phyloP scores from a whole-genome alignment of 331 rosid species.

The Malus hybrid region DNA sequence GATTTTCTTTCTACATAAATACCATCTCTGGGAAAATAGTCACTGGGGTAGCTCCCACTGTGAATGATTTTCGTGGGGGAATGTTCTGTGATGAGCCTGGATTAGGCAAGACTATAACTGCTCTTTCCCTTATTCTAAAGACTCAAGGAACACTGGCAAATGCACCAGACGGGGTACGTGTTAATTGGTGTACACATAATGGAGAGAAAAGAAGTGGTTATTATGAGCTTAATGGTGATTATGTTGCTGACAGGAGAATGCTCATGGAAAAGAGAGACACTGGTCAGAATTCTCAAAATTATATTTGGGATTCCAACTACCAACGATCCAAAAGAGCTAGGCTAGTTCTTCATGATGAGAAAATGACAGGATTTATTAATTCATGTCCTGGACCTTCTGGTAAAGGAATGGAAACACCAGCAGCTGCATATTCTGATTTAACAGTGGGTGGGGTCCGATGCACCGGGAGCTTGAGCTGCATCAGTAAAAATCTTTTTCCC shows the following conservation, averaged over 20 bases:
- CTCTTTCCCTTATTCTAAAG: constrained; percentile 82
- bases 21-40: constrained; percentile 79
- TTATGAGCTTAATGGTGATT: constrained; percentile 60
- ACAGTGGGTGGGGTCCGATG: constrained; percentile 26
- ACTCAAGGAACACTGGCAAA: constrained; percentile 68
- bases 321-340: constrained; percentile 59
- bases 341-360: constrained; percentile 30
- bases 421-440: constrained; percentile 31
- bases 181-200: constrained; percentile 67
- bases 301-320: constrained; percentile 26
- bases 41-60: constrained; percentile 55
- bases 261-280: constrained; percentile 37
- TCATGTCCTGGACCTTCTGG: constrained; percentile 24
- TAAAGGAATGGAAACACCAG: constrained; percentile 38
- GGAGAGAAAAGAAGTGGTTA: constrained; percentile 74
- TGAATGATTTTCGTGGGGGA: constrained; percentile 87
- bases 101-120: constrained; percentile 93
- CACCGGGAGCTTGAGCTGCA: constrained; percentile 46
- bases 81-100: constrained; percentile 99
- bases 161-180: constrained; percentile 59
- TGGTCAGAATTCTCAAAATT: constrained; percentile 26
- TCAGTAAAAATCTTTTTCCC: constrained; percentile 45
- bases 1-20: constrained; percentile 53
- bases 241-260: constrained; percentile 17
- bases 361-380: constrained; percentile 14